A percentile compares a stretch with the other conserved stretches of the same genome.
These are phyloP conservation scores for Ehretia macrophylla DNA, from an alignment of 257 asterid genomes.

Conservation along the genomic window DNA sequence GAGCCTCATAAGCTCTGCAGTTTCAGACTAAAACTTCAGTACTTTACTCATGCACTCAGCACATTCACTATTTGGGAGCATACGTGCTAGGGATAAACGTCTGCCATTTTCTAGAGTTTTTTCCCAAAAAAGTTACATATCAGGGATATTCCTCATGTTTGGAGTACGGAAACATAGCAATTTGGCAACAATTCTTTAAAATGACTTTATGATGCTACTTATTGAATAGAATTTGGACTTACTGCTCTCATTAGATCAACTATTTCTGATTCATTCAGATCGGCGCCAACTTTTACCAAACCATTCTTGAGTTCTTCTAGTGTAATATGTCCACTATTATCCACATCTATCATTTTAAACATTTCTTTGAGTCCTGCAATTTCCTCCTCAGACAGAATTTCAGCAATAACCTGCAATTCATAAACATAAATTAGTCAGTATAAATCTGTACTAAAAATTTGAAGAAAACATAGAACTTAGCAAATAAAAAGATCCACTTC, in stretches of 20 bases:
- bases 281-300: conserved; percentile 33
- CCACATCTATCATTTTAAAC: conserved; percentile 44
- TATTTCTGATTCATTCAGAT: conserved; percentile 36
- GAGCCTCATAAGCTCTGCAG: too few species aligned
- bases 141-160: too few species aligned
- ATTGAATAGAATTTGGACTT: conserved; percentile 15
- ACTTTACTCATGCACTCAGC: too few species aligned
- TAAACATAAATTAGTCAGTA: not conserved
- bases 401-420: conserved; percentile 37
- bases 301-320: conserved; percentile 38
- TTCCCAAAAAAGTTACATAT: too few species aligned
- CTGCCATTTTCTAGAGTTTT: too few species aligned
- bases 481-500: too few species aligned
- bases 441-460: not conserved
- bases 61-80: too few species aligned
- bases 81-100: too few species aligned
- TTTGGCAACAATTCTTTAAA: not conserved
- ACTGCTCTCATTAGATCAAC: conserved; percentile 34
- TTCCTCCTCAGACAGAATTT: conserved; percentile 42
- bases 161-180: not conserved
- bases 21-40: too few species aligned
- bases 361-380: conserved; percentile 47
- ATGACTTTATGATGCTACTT: not conserved
- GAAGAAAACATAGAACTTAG: too few species aligned
- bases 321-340: conserved; percentile 46